These are phyloP conservation scores for Cinnamomum micranthum DNA, from an alignment of 164 flowering plant genomes.

Conservation along the genomic window DNA sequence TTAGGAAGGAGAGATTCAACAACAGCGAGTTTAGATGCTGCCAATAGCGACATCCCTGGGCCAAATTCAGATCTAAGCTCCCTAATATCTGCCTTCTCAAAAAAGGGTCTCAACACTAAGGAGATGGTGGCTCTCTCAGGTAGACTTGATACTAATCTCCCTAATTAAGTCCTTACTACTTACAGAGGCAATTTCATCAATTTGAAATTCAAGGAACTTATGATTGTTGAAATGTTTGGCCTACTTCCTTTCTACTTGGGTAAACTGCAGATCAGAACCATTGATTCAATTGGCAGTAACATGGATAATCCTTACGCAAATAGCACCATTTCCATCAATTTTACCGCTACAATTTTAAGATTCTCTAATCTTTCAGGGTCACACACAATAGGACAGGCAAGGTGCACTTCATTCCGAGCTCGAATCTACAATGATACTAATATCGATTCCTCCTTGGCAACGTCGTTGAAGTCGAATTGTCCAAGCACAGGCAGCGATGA, in stretches of 20 bases:
- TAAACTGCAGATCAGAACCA: not conserved
- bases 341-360: not conserved
- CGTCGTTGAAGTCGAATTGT: slow-evolving; percentile 8
- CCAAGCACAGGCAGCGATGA: slow-evolving; percentile 11
- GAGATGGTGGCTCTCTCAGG: slow-evolving; percentile 31
- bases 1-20: slow-evolving; percentile 33
- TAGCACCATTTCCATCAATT: not conserved
- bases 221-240: not conserved
- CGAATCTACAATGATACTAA: slow-evolving; percentile 24
- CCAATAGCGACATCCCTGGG: slow-evolving; percentile 19
- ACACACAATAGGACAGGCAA: slow-evolving; percentile 19
- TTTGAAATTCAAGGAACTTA: not conserved
- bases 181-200: not conserved
- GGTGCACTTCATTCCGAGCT: slow-evolving; percentile 12
- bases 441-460: slow-evolving; percentile 11
- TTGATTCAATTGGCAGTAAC: not conserved
- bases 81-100: slow-evolving; percentile 14
- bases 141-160: not conserved
- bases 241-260: not conserved
- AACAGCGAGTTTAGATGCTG: slow-evolving; percentile 19
- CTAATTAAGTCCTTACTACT: not conserved
- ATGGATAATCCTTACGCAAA: not conserved
- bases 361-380: slow-evolving; percentile 6
- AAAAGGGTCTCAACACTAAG: slow-evolving; percentile 9
- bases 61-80: slow-evolving; percentile 13